Evolutionary conservation across 805 yeast species (phyloP), one percentile per base, ranked within the genome.

Genomic region (Ogataea nitratoaversa): DNA sequence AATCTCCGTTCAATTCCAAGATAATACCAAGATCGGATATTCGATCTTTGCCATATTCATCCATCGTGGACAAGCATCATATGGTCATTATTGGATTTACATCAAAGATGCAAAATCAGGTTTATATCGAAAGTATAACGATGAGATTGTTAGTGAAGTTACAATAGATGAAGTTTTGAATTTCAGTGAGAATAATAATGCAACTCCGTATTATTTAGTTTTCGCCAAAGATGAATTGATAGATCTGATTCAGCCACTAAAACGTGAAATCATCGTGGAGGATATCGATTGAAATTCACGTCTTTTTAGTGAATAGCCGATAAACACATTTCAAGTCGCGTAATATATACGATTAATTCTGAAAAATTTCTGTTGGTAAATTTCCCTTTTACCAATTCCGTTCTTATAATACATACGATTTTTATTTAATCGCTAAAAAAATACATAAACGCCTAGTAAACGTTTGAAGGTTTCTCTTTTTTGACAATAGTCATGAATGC

Each of bases 81-180:
- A 86, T 56, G 99, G 99, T 2, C 99, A 93, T 62, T 93, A 93
- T 62, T 93, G 98, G 97, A 77, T 91, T 14, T 93, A 91, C 58
- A 90, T 93, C 46, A 78, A 76, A 43, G 98, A 93, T 61, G 76
- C 79, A 3, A 72, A 72, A 46, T 70, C 72, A 16, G 72, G 76
- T 22, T 65, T 84, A 17, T 93, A 79, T 76, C 71, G 96, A 46
- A 90, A 88, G 66, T 93, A 93, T 62, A 93, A 93, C 56, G 99
- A 93, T 65, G 98, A 93, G 54, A 72, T 74, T n/a, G 95, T 93
- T n/a, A 78, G 88, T 2, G 95, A 83, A 48, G 96, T 84, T 1
- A 66, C 78, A 0, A 66, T 70, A 1, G 70, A 68, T 18, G 88
- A 84, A 56, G 85, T 85, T 3, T 75, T 82, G 60, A 80, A 84